Percentiles rank a stretch among this genome's conserved stretches.
phyloP scores from a whole-genome alignment of 345 rosid genomes.

The Citrus unshiu region DNA sequence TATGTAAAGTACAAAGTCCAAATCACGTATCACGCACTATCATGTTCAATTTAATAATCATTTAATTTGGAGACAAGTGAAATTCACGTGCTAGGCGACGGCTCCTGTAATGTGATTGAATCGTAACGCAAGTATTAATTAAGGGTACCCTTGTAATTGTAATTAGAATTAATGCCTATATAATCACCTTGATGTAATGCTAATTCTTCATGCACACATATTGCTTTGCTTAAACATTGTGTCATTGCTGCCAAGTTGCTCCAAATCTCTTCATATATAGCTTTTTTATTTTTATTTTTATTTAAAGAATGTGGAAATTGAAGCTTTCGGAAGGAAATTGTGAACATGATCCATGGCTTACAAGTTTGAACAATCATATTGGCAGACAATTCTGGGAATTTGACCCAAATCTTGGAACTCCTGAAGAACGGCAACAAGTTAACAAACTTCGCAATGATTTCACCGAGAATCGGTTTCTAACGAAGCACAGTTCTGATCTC shows the following conservation, averaged over 20 bases:
- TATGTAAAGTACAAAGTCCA: too few relatives aligned
- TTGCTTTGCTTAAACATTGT: too few relatives aligned
- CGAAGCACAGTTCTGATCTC: slow-evolving; percentile 53
- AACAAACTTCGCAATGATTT: slow-evolving; percentile 29
- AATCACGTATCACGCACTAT: too few relatives aligned
- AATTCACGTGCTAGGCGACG: not conserved
- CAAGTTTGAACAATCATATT: slow-evolving; percentile 29
- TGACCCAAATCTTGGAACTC: slow-evolving; percentile 31
- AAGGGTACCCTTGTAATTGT: not conserved
- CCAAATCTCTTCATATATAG: too few relatives aligned
- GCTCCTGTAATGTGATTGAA: not conserved
- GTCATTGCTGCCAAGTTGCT: too few relatives aligned
- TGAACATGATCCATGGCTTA: slow-evolving; percentile 23
- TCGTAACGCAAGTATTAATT: not conserved
- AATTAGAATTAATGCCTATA: too few relatives aligned
- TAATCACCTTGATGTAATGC: not conserved
- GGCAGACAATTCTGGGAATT: slow-evolving; percentile 65
- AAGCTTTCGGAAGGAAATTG: slow-evolving; percentile 38
- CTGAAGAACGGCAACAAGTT: slow-evolving; percentile 26
- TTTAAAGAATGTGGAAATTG: slow-evolving; percentile 49
- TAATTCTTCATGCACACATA: too few relatives aligned
- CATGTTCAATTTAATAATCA: not conserved
- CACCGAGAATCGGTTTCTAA: slow-evolving; percentile 27
- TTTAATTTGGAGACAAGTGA: not conserved
- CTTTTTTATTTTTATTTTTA: too few relatives aligned